Base-by-base conservation (phyloP, 192 early-diverging fungal genomes). In the Rhizoclosmatium sp. region DNA sequence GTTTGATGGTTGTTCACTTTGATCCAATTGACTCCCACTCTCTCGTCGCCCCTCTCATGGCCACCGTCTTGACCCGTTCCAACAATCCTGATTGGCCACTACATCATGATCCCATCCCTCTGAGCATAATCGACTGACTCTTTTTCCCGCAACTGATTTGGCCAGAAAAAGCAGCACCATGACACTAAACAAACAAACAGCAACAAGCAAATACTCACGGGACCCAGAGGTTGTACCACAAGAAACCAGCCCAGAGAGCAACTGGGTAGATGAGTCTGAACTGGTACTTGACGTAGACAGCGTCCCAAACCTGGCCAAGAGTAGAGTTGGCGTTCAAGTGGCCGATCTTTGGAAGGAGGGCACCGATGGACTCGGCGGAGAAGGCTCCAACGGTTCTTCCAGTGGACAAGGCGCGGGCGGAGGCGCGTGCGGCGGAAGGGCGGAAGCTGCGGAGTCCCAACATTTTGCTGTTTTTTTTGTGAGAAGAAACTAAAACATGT, bases 281-380 rank as follows among this genome's bases (percentile, higher is more conserved):
- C 2, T 59, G 67, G 81, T 87, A 89, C 76, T 83, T 82, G 64
- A 65, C 66, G 82, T 84, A 89, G 47, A 82, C 23, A 47, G 59
- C 76, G 12, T 87, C 86, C 58, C 56, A 85, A n/a, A 87, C 68
- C 71, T 89, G 78, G 54, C 88, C 88, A 4, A 89, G 81, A 66
- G 86, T 89, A 31, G 79, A 84, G 48, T 81, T 71, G 19, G 41
- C 59, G 75, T 72, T 74, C 71, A 88, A 42, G 54, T 80, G 74
- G 64, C 81, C 69, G 54, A 45, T 45, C 9, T 14, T 31, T 14
- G 72, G 72, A 12, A 74, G 72, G 23, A 74, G 59, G 45, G 58
- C 58, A n/a, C 41, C 72, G 45, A 74, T 16, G 72, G 58, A 46
- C 72, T 74, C 72, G 42, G 31, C 7, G 16, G 59, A 62, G 59